These are phyloP conservation scores for Fusarium penzigii DNA, from an alignment of 2,329 filamentous ascomycete genomes.

Conservation along the genomic window DNA sequence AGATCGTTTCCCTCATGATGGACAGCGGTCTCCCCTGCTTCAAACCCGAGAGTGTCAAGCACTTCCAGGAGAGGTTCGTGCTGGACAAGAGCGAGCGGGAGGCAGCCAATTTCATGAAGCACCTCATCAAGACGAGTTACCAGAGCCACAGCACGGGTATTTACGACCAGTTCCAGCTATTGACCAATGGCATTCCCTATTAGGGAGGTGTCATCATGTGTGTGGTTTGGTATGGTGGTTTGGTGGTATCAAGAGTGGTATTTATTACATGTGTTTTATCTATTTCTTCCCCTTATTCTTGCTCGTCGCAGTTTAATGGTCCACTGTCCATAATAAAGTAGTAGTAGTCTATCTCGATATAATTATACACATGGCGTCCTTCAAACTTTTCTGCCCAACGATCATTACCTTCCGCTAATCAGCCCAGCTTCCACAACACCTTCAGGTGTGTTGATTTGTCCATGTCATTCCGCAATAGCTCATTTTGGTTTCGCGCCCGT, in stretches of 20 bases:
- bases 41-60: slow-evolving; percentile 90
- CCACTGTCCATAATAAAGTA: not conserved
- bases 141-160: slow-evolving; percentile 88
- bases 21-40: slow-evolving; percentile 96
- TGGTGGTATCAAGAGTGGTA: slow-evolving; percentile 1
- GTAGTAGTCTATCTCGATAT: slow-evolving; percentile 12
- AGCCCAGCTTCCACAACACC: no score
- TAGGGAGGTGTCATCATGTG: slow-evolving; percentile 40
- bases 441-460: no score
- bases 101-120: slow-evolving; percentile 91
- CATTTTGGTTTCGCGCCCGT: slow-evolving; percentile 24
- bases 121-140: slow-evolving; percentile 86
- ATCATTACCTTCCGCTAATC: no score
- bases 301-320: no score
- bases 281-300: no score
- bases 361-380: slow-evolving; percentile 11
- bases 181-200: slow-evolving; percentile 97
- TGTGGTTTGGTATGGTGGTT: no score
- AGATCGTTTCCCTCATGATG: slow-evolving; percentile 93
- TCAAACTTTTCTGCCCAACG: not conserved
- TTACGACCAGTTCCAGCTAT: slow-evolving; percentile 96
- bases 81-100: slow-evolving; percentile 89
- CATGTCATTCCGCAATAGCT: slow-evolving; percentile 4
- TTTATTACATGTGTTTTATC: no score
- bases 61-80: slow-evolving; percentile 92